Evolutionary conservation across 805 yeast genomes (phyloP).

Genomic region (Candida pseudoglaebosa): DNA sequence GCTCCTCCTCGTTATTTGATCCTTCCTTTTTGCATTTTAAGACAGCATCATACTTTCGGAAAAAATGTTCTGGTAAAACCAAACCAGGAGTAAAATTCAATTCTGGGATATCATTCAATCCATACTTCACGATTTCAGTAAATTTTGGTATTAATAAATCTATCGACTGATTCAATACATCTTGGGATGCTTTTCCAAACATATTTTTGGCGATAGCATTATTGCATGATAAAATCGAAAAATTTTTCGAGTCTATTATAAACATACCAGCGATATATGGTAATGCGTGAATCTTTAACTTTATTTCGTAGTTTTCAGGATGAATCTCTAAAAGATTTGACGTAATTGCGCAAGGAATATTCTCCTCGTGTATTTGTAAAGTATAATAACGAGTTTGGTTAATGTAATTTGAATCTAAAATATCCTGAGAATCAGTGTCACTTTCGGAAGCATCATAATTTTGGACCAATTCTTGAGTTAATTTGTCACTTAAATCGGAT

Average conservation of each 20-base stretch:
- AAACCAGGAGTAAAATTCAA: conserved; percentile 51
- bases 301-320: conserved; percentile 38
- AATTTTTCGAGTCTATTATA: conserved; percentile 52
- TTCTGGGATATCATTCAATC: conserved; percentile 24
- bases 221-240: conserved; percentile 66
- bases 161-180: conserved; percentile 39
- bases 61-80: conserved; percentile 88
- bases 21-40: conserved; percentile 15
- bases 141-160: conserved; percentile 64
- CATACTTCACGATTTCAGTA: conserved; percentile 39
- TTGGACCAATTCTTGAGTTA: conserved; percentile 20
- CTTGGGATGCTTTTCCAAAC: conserved; percentile 63
- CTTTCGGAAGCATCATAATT: conserved; percentile 1
- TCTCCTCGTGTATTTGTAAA: conserved; percentile 39
- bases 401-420: conserved; percentile 28
- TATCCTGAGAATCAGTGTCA: conserved; percentile 16
- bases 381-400: conserved; percentile 66
- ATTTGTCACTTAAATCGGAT: conserved; percentile 22
- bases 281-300: conserved; percentile 67
- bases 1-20: conserved; percentile 37
- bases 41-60: conserved; percentile 62
- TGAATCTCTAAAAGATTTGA: conserved; percentile 53
- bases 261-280: conserved; percentile 88
- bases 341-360: conserved; percentile 72
- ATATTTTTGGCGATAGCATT: conserved; percentile 72